Conservation (phyloP, 768 basidiomycete genomes). For the Amanita brunnescens region DNA sequence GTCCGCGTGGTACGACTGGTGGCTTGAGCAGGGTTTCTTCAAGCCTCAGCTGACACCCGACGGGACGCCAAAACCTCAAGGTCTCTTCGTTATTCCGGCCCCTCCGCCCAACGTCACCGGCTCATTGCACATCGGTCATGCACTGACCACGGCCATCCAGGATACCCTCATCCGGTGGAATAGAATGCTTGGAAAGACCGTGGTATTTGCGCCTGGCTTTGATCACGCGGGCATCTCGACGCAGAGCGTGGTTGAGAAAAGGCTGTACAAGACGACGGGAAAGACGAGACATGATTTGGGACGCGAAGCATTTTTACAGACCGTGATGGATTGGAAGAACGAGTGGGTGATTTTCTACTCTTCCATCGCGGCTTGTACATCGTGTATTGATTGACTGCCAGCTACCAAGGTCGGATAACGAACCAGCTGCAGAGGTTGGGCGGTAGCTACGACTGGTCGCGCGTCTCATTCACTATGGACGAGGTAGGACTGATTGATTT, state of each 20-base stretch:
- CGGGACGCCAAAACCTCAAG: constrained; percentile 52
- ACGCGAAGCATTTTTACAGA: constrained; percentile 81
- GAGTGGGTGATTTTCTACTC: constrained; percentile 48
- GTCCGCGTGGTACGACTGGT: constrained; percentile 98
- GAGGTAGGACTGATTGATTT: constrained; percentile 38
- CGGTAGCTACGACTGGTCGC: constrained; percentile 91
- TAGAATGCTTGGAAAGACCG: constrained; percentile 91
- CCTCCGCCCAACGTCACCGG: constrained; percentile 99
- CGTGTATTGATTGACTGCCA: constrained; percentile 18
- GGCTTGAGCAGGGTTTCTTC: constrained; percentile 87
- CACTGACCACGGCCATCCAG: constrained; percentile 84
- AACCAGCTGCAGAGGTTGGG: constrained; percentile 83
- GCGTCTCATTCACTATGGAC: constrained; percentile 94
- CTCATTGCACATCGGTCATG: constrained; percentile 91
- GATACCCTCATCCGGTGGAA: constrained; percentile 91
- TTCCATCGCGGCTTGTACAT: background rate
- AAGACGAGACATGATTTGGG: constrained; percentile 91
- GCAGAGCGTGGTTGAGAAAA: constrained; percentile 94
- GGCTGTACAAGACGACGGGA: constrained; percentile 75
- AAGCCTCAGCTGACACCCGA: constrained; percentile 56
- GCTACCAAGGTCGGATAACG: constrained; percentile 91
- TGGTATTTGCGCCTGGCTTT: constrained; percentile 88
- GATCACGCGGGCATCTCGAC: constrained; percentile 99
- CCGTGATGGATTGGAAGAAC: constrained; percentile 95
- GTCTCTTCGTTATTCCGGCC: constrained; percentile 74